Evolutionary conservation across 192 early-diverging fungal species (phyloP).

Genomic region (Jimgerdemannia lactiflua): DNA sequence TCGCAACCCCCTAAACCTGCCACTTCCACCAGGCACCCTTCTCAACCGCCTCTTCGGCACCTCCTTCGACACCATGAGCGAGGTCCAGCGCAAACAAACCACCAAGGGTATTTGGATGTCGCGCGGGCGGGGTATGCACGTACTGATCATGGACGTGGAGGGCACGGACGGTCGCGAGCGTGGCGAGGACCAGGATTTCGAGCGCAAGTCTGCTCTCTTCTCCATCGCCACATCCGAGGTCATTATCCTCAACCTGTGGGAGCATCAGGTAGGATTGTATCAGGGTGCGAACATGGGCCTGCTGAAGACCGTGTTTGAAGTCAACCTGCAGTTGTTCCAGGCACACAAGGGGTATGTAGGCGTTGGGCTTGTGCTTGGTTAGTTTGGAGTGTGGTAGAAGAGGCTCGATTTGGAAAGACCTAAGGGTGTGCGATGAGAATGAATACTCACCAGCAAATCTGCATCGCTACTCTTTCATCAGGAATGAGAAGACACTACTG

Average conservation of each 20-base stretch:
- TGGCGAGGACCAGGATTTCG: slow-evolving; percentile 99
- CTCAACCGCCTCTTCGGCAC: slow-evolving; percentile 96
- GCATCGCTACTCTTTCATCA: slow-evolving; percentile 11
- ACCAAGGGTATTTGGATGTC: slow-evolving; percentile 99
- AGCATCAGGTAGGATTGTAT: slow-evolving; percentile 96
- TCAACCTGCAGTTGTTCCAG: slow-evolving; percentile 97
- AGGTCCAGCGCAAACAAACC: slow-evolving; percentile 80
- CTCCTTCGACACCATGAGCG: slow-evolving; percentile 95
- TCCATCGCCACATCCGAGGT: slow-evolving; percentile 94
- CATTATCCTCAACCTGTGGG: slow-evolving; percentile 98
- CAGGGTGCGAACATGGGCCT: slow-evolving; percentile 99
- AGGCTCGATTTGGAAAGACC: neutral
- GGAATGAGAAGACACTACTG: slow-evolving; percentile 87
- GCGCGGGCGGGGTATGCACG: slow-evolving; percentile 73
- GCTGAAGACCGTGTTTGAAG: slow-evolving; percentile 98
- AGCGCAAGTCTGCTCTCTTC: slow-evolving; percentile 97
- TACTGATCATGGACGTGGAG: slow-evolving; percentile 97
- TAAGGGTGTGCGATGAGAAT: too few relatives aligned
- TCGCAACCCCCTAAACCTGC: neutral
- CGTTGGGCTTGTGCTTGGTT: neutral
- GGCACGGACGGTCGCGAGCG: slow-evolving; percentile 98
- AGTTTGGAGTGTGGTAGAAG: neutral
- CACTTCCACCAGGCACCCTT: slow-evolving; percentile 68
- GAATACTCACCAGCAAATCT: neutral
- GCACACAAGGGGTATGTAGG: slow-evolving; percentile 56